A percentile compares a stretch with the other conserved stretches of the same genome.
Conservation (phyloP, 805 yeast species). For the Hermanozyma aechmeae region DNA sequence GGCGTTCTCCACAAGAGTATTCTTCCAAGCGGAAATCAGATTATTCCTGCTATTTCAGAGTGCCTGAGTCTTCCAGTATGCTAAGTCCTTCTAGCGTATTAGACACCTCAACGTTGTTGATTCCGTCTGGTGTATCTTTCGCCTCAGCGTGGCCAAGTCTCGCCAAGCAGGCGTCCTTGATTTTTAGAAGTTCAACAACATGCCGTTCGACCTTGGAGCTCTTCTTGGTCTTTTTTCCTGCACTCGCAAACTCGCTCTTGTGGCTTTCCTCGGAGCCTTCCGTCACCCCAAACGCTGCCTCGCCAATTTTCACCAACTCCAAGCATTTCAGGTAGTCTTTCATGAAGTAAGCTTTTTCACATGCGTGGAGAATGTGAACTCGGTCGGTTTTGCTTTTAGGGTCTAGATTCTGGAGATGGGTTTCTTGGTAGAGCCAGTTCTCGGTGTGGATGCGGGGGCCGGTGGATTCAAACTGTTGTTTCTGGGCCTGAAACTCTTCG, state of each 20-base stretch:
- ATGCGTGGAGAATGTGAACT: slow-evolving; percentile 44
- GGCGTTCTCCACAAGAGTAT: too few species aligned
- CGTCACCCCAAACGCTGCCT: slow-evolving; percentile 19
- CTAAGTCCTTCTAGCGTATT: too few species aligned
- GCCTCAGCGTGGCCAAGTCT: too few species aligned
- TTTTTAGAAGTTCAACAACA: slow-evolving; percentile 38
- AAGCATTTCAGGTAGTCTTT: slow-evolving; percentile 45
- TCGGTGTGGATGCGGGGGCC: slow-evolving; percentile 53
- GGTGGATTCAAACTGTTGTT: slow-evolving; percentile 32
- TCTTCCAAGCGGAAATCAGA: too few species aligned
- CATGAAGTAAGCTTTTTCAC: slow-evolving; percentile 54
- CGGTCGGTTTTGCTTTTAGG: slow-evolving; percentile 42
- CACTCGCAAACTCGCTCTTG: slow-evolving; percentile 10
- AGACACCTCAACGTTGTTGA: too few species aligned
- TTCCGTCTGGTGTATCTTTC: too few species aligned
- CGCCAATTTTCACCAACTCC: slow-evolving; percentile 29
- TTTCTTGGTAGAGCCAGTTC: slow-evolving; percentile 29
- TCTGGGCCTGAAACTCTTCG: slow-evolving; percentile 51
- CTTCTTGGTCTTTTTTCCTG: slow-evolving; percentile 18
- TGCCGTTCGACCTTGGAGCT: slow-evolving; percentile 37
- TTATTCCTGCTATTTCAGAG: too few species aligned
- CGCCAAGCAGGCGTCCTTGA: slow-evolving; percentile 26
- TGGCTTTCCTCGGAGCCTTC: slow-evolving; percentile 13
- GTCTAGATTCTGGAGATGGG: slow-evolving; percentile 17
- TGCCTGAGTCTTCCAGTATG: too few species aligned